Evolutionary conservation across 768 basidiomycete genomes (phyloP).

Genomic region (Kondoa subrosea): DNA sequence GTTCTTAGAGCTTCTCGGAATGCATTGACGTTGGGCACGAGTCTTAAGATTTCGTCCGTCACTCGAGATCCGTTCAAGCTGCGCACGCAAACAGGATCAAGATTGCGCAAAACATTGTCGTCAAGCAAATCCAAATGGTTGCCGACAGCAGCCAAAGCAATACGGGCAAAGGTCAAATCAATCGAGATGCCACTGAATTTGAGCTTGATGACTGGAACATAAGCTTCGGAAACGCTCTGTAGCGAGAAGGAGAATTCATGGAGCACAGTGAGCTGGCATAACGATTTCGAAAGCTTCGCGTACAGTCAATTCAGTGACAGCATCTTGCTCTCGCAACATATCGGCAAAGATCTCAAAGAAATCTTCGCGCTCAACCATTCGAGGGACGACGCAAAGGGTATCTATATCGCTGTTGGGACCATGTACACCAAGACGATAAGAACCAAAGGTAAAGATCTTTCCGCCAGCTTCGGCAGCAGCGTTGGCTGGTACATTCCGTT

Average conservation of each 20-base stretch:
- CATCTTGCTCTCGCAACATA: constrained; percentile 68
- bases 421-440: constrained; percentile 92
- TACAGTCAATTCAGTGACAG: constrained; percentile 75
- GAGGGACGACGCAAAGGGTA: constrained; percentile 92
- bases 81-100: constrained; percentile 86
- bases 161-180: constrained; percentile 82
- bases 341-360: constrained; percentile 82
- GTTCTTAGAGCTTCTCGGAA: constrained; percentile 88
- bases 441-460: constrained; percentile 98
- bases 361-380: constrained; percentile 86
- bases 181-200: constrained; percentile 82
- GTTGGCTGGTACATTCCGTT: constrained; percentile 66
- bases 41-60: constrained; percentile 81
- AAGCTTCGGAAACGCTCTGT: constrained; percentile 91
- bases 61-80: constrained; percentile 79
- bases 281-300: no score
- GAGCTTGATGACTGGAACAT: constrained; percentile 82
- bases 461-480: constrained; percentile 82
- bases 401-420: constrained; percentile 93
- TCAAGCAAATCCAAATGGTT: constrained; percentile 80
- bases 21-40: constrained; percentile 83
- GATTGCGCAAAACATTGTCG: constrained; percentile 73
- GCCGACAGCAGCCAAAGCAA: constrained; percentile 70
- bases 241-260: not conserved
- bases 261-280: no score